Percentiles rank a stretch among this genome's conserved stretches.
phyloP scores from a whole-genome alignment of 1,284 basidiomycete species.

The Singerocomus inundabilis region DNA sequence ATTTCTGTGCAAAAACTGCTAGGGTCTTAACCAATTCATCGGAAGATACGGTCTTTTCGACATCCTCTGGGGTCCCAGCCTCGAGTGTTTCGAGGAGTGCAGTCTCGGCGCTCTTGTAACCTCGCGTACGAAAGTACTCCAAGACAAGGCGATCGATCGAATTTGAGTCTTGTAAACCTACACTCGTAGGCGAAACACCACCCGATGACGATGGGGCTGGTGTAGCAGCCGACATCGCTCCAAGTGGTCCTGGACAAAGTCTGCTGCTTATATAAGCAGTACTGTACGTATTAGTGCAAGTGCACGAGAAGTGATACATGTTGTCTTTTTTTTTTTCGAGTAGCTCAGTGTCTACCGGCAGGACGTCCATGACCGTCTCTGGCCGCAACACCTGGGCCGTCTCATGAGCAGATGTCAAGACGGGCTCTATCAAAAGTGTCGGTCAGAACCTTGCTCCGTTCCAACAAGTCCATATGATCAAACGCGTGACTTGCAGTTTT shows the following conservation, averaged over 20 bases:
- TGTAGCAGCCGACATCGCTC: conserved; percentile 46
- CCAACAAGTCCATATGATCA: no score
- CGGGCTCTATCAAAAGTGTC: not conserved
- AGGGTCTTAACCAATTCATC: conserved; percentile 68
- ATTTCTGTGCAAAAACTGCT: conserved; percentile 63
- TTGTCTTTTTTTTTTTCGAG: no score
- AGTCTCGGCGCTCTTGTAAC: conserved; percentile 76
- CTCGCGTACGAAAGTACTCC: conserved; percentile 82
- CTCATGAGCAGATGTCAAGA: no score
- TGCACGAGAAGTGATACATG: no score
- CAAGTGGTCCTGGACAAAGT: not conserved
- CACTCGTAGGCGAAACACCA: conserved; percentile 31
- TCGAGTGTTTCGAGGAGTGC: conserved; percentile 67
- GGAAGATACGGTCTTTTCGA: conserved; percentile 47
- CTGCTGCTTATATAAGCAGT: no score
- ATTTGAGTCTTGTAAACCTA: conserved; percentile 38
- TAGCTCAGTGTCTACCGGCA: no score
- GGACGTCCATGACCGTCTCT: no score
- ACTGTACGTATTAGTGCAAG: no score
- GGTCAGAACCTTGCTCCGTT: not conserved
- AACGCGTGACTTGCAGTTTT: no score
- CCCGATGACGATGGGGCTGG: conserved; percentile 40
- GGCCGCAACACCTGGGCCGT: no score
- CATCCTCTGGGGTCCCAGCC: conserved; percentile 49
- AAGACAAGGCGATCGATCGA: conserved; percentile 66